These are phyloP conservation scores for Zoysia pacifica DNA, from an alignment of 176 grass and related monocot species.

Conservation along the genomic window DNA sequence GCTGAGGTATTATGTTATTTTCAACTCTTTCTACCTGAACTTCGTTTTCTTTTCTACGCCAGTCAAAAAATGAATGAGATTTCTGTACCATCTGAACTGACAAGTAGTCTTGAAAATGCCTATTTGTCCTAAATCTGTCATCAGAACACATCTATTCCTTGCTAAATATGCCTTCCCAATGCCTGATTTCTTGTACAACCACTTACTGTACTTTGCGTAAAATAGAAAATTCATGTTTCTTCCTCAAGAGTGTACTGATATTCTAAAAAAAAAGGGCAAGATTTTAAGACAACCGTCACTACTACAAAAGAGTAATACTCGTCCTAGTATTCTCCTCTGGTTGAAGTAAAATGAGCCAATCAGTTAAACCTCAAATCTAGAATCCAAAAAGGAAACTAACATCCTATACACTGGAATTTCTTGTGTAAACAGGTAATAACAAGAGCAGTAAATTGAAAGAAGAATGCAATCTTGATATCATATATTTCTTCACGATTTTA, in stretches of 20 bases:
- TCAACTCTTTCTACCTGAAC: neutral
- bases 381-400: neutral
- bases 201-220: neutral
- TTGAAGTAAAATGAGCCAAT: neutral
- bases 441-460: neutral
- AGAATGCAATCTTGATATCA: neutral
- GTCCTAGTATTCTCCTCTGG: neutral
- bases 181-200: neutral
- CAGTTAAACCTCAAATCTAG: neutral
- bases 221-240: neutral
- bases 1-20: constrained; percentile 7
- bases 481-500: neutral
- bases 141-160: neutral
- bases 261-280: neutral
- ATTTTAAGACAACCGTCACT: neutral
- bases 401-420: neutral
- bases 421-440: neutral
- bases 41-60: neutral
- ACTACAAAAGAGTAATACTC: neutral
- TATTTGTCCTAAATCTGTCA: neutral
- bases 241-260: neutral
- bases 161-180: neutral
- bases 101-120: neutral
- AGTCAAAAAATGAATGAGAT: neutral
- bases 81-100: neutral